Conservation (phyloP, 345 rosid genomes). For the Syzygium aromaticum region DNA sequence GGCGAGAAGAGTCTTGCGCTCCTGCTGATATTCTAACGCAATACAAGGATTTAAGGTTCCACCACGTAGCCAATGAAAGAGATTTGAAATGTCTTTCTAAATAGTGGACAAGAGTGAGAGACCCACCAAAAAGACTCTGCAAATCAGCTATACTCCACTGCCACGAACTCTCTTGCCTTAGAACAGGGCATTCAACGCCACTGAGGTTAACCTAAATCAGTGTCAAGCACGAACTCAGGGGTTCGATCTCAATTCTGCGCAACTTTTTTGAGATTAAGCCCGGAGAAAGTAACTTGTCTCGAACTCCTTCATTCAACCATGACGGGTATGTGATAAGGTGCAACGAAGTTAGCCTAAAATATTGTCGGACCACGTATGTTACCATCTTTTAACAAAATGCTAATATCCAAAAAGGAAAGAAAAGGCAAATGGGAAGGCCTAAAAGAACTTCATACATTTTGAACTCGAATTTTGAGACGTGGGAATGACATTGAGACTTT, state of each 20-base stretch:
- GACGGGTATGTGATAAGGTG: not conserved
- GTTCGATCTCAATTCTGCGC: not conserved
- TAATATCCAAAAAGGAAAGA: not conserved
- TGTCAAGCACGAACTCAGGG: not conserved
- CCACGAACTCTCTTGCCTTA: not conserved
- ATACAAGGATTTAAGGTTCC: not conserved
- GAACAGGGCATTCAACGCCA: not conserved
- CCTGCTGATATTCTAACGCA: not conserved
- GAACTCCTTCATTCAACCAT: not conserved
- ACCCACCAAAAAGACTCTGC: not conserved
- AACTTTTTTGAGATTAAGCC: not conserved
- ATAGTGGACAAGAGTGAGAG: not conserved
- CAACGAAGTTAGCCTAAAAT: not conserved
- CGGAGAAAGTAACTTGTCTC: not conserved
- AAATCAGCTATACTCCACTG: not conserved
- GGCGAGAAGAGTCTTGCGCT: not conserved
- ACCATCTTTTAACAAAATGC: not conserved
- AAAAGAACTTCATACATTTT: not conserved
- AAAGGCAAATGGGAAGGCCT: not conserved
- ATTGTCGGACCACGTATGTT: not conserved
- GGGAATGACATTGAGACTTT: not conserved
- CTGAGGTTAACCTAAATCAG: not conserved
- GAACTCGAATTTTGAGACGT: not conserved
- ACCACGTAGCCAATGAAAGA: not conserved
- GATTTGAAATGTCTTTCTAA: not conserved